Evolutionary conservation across 257 asterid species (phyloP), one percentile per base, ranked within the genome.

Genomic region (Nemophila menziesii): DNA sequence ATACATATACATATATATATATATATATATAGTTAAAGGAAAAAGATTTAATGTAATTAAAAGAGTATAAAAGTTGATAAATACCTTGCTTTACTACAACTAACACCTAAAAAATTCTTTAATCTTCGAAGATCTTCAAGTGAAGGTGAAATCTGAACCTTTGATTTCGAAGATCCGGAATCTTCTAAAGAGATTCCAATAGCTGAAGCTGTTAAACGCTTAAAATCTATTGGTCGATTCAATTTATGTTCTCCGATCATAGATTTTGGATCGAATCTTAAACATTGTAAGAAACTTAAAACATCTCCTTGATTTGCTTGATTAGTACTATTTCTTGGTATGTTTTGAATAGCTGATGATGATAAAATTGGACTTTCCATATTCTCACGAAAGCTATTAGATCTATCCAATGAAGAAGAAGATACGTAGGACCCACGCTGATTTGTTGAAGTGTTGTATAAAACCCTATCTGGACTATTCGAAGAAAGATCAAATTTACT

Each of bases 71-170:
- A n/a, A n/a, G n/a, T n/a, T n/a, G n/a, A 45, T 16, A 51, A 43
- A 55, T 77, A 87, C 97, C 97, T 82, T 43, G 97, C 87, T 62
- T 61, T 87, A 49, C 67, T 65, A 66, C 77, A 78, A 63, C 93
- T 68, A 59, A 71, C 74, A 33, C 75, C 82, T 55, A 73, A 85
- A 50, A 85, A 75, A 42, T 79, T 55, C 68, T 75, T 87, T 49
- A 82, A 77, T 43, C 83, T 82, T 62, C 93, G 72, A 45, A 78
- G 78, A 46, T 79, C 92, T 62, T 87, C 97, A 8, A 74, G 70
- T 20, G 87, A 65, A 62, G 77, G 58, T 37, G 37, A 41, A 17
- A 65, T 60, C 65, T 76, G 81, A 49, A 70, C 72, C 68, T 75
- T 86, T 27, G 83, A 57, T 43, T 81, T 53, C 38, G 65, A 60